Percentiles rank a stretch among this genome's conserved stretches.
These are phyloP conservation scores for Nakataea oryzae DNA, from an alignment of 2,329 filamentous ascomycete species.

Conservation along the genomic window DNA sequence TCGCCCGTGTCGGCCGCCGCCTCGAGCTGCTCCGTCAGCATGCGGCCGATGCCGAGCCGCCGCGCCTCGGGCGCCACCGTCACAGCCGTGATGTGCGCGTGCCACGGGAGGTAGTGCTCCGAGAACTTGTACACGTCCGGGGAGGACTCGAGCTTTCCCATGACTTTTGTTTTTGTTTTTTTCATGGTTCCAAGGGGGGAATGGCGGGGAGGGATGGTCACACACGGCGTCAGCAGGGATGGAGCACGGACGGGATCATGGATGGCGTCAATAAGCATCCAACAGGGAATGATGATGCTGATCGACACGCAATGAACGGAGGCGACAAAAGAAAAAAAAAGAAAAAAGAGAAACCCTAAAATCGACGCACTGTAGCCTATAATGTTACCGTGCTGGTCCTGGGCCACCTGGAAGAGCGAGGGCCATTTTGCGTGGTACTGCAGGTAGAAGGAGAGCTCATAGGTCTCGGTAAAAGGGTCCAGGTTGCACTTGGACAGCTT, in stretches of 20 bases:
- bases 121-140: slow-evolving; percentile 64
- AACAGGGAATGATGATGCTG: too few relatives aligned
- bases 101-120: slow-evolving; percentile 95
- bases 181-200: too few relatives aligned
- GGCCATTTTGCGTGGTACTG: slow-evolving; percentile 96
- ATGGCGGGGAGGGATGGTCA: too few relatives aligned
- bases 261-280: too few relatives aligned
- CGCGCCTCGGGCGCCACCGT: slow-evolving; percentile 84
- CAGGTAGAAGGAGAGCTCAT: slow-evolving; percentile 90
- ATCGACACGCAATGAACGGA: too few relatives aligned
- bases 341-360: background rate
- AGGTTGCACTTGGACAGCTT: slow-evolving; percentile 91
- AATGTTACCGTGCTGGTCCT: slow-evolving; percentile 77
- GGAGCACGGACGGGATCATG: background rate
- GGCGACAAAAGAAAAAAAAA: too few relatives aligned
- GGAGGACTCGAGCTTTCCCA: slow-evolving; percentile 92
- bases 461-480: slow-evolving; percentile 95
- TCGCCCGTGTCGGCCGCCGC: slow-evolving; percentile 70
- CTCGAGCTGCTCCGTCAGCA: slow-evolving; percentile 73
- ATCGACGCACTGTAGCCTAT: slow-evolving; percentile 74
- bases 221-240: background rate
- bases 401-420: slow-evolving; percentile 83
- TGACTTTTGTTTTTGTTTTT: slow-evolving; percentile 47
- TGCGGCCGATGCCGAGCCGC: slow-evolving; percentile 76
- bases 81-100: slow-evolving; percentile 92